These are phyloP conservation scores for Citrus hindsii DNA, from an alignment of 345 rosid species.

Conservation along the genomic window DNA sequence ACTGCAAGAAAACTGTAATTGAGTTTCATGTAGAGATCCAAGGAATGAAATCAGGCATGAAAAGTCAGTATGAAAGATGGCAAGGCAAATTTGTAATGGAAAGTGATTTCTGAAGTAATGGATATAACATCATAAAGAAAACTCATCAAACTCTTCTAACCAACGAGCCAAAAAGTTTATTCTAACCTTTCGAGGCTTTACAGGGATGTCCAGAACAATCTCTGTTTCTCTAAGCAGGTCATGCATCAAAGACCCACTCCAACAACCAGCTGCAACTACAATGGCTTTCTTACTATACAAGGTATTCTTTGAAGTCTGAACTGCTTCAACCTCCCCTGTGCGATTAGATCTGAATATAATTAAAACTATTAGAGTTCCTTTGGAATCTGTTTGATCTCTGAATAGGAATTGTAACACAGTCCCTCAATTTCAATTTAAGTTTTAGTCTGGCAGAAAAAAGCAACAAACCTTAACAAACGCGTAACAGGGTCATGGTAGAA, in stretches of 20 bases:
- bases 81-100: not conserved
- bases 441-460: slow-evolving; percentile 4
- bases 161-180: not conserved
- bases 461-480: slow-evolving; percentile 54
- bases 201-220: slow-evolving; percentile 47
- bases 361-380: slow-evolving; percentile 3
- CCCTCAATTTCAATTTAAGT: not conserved
- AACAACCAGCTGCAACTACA: slow-evolving; percentile 83
- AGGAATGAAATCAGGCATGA: not conserved
- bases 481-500: slow-evolving; percentile 72
- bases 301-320: slow-evolving; percentile 56
- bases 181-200: slow-evolving; percentile 85
- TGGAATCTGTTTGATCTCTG: not conserved
- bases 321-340: slow-evolving; percentile 50
- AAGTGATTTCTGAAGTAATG: not conserved
- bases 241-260: slow-evolving; percentile 75
- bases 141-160: too few species aligned
- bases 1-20: not conserved
- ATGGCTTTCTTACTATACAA: slow-evolving; percentile 67
- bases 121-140: too few species aligned
- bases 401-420: not conserved
- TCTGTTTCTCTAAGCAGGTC: slow-evolving; percentile 49
- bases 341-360: slow-evolving; percentile 39
- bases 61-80: not conserved
- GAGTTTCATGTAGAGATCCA: not conserved